Evolutionary conservation across 208 protist genomes (phyloP).

Genomic region (Acanthamoeba lugdunensis): DNA sequence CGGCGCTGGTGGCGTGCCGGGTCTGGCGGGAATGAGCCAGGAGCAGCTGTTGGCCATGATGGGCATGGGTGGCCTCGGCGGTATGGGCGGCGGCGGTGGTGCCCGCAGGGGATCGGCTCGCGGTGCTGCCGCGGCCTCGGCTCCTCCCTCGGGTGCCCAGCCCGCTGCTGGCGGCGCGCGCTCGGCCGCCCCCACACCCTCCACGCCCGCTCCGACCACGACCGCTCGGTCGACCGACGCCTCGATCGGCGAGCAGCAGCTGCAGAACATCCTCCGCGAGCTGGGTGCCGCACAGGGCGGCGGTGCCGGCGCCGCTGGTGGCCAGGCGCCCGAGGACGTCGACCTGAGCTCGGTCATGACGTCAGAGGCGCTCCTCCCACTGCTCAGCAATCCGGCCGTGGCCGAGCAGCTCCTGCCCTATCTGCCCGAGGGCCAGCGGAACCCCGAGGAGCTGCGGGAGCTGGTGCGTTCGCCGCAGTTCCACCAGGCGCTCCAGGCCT

Average conservation of each 20-base stretch:
- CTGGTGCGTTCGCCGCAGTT: constrained; percentile 53
- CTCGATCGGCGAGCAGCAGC: constrained; percentile 19
- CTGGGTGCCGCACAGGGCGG: background rate
- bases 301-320: background rate
- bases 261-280: constrained; percentile 58
- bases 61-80: constrained; percentile 42
- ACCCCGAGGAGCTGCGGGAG: constrained; percentile 6
- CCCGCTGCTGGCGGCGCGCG: background rate
- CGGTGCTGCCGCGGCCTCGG: background rate
- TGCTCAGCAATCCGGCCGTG: constrained; percentile 40
- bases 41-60: constrained; percentile 47
- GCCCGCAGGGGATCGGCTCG: background rate
- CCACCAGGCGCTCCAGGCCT: constrained; percentile 69
- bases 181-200: background rate
- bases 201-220: background rate
- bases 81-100: constrained; percentile 3
- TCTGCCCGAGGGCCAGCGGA: constrained; percentile 56
- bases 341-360: constrained; percentile 28
- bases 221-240: background rate
- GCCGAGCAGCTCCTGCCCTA: constrained; percentile 61
- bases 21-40: constrained; percentile 25
- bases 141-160: background rate
- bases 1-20: constrained; percentile 6
- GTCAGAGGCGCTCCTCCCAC: background rate
- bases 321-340: background rate